Base-by-base conservation (phyloP, 1,139 yeast species). In the Candida sanyaensis region DNA sequence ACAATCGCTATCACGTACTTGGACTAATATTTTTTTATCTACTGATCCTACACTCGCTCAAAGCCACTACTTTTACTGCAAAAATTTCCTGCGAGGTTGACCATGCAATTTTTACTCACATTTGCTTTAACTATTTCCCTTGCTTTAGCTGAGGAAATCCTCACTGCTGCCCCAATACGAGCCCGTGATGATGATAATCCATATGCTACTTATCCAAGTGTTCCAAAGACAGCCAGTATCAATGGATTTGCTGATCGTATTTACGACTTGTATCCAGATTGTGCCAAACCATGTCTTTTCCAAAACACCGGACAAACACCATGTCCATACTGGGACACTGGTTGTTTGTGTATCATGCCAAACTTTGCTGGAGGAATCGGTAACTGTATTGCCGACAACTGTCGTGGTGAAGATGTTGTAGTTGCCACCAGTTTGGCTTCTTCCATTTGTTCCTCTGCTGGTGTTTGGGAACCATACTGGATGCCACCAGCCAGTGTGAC, bases 401-500 rank as follows among this genome's bases (percentile, higher is more conserved):
- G 73, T 53, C 37, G 58, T 17, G 80, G 78, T 42, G 39, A 53
- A 5, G 75, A 73, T 42, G 75, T 77, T 37, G 61, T 49, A 10
- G 32, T 51, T 23, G 77, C 77, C 43, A 73, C 79, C 24, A 56
- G 66, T 27, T 60, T 70, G 51, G 81, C 79, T 29, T 56, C 58
- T 10, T 71, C 78, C 7, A 49, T 73, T 42, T 77, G 81, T 57
- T 55, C 64, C 39, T 53, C 55, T 13, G 80, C 70, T 28, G 81
- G 81, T 45, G 81, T 75, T 23, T 66, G 69, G 52, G 59, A 69
- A 30, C 65, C 65, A 44, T 62, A 52, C 47, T 75, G 78, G 79
- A 66, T 69, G 66, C 64, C 74, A 46, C 64, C 59, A 37, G 58
- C 61, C 11, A 62, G 76, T 8, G 65, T 71, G 32, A 63, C 71